These are phyloP conservation scores for Pleurozium schreberi DNA, from an alignment of 225 moss, liverwort and hornwort species.

Conservation along the genomic window DNA sequence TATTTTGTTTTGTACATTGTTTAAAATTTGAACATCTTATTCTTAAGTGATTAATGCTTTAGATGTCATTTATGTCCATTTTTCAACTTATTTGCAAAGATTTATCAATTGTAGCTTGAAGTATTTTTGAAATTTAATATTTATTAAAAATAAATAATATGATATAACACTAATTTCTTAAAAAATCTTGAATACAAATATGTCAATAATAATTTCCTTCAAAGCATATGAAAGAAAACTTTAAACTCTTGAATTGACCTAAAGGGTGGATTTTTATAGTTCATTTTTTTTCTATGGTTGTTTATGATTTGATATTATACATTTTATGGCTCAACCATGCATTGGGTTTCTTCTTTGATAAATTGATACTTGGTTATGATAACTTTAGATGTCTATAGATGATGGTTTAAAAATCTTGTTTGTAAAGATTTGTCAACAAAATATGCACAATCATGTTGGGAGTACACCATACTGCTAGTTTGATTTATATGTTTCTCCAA, in stretches of 20 bases:
- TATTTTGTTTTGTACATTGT: background rate
- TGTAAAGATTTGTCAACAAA: background rate
- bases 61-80: background rate
- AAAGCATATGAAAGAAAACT: too few species aligned
- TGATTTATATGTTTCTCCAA: background rate
- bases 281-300: accelerated
- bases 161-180: background rate
- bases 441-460: accelerated
- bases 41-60: background rate
- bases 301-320: background rate
- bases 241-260: background rate
- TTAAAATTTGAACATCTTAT: background rate
- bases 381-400: background rate
- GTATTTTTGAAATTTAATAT: background rate
- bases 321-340: background rate
- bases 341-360: background rate
- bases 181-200: background rate
- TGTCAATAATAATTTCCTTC: background rate
- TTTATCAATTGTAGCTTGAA: background rate
- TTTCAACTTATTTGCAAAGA: background rate
- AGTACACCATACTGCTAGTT: background rate
- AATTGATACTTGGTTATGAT: background rate
- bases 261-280: background rate
- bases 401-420: background rate
- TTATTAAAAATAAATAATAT: background rate